phyloP scores from a whole-genome alignment of 148 eudicot species.

The Nepenthes mirabilis region DNA sequence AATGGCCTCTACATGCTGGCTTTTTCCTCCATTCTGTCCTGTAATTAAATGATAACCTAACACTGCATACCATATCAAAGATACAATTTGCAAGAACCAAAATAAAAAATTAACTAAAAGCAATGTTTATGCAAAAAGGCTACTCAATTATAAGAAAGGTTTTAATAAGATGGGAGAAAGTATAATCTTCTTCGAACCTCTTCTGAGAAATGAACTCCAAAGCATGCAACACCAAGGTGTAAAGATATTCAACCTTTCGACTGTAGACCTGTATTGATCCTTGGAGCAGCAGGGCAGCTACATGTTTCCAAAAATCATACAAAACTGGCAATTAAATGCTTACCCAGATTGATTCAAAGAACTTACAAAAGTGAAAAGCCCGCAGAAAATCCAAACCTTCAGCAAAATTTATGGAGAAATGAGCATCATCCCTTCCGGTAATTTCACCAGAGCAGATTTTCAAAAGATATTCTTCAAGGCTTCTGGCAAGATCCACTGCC shows the following conservation, averaged over 20 bases:
- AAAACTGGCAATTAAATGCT: background rate
- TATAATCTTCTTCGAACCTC: conserved; percentile 22
- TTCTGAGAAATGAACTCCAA: conserved; percentile 72
- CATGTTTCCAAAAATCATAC: conserved; percentile 13
- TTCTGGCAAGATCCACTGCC: conserved; percentile 78
- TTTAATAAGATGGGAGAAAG: too few relatives aligned
- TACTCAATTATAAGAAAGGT: too few relatives aligned
- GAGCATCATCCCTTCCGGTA: conserved; percentile 24
- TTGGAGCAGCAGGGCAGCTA: conserved; percentile 87
- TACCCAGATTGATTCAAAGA: conserved; percentile 3
- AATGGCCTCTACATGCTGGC: too few relatives aligned
- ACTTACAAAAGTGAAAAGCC: background rate
- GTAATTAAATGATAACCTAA: too few relatives aligned
- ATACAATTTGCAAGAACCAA: too few relatives aligned
- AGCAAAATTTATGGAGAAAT: conserved; percentile 61
- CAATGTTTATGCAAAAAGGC: background rate
- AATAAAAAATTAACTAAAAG: background rate
- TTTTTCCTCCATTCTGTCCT: too few relatives aligned
- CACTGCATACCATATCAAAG: too few relatives aligned
- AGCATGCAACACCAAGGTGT: conserved; percentile 75
- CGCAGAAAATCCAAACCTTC: conserved; percentile 35
- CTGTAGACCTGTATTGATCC: conserved; percentile 90
- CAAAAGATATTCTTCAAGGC: conserved; percentile 68
- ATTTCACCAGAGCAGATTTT: conserved; percentile 84
- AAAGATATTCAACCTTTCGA: conserved; percentile 82